These are phyloP conservation scores for Kwoniella shivajii DNA, from an alignment of 1,284 basidiomycete species.

Conservation along the genomic window DNA sequence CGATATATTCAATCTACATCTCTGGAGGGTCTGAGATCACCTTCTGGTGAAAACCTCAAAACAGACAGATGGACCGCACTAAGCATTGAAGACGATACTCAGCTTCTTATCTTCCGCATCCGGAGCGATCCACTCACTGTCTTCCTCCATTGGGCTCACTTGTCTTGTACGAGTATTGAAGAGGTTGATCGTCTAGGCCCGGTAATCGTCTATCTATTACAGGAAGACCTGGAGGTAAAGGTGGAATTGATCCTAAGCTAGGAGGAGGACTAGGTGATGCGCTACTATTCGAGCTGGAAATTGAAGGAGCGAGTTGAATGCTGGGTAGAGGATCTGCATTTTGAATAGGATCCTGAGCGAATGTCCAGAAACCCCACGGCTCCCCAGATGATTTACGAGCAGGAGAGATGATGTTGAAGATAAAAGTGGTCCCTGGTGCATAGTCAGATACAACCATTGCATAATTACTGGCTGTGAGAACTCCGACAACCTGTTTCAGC, in stretches of 20 bases:
- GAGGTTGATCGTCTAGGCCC: conserved; percentile 3
- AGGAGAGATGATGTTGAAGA: conserved; percentile 3
- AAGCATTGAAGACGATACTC: background rate
- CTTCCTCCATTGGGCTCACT: conserved; percentile 3
- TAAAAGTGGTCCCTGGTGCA: background rate
- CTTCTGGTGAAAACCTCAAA: background rate
- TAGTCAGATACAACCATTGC: conserved; percentile 8
- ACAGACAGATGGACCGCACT: conserved; percentile 8
- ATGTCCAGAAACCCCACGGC: conserved; percentile 10
- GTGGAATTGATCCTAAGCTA: background rate
- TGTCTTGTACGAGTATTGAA: conserved; percentile 3
- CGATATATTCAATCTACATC: no score
- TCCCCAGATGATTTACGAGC: background rate
- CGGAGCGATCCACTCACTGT: conserved; percentile 4
- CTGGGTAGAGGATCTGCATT: background rate
- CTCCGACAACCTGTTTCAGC: background rate
- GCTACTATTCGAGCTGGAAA: background rate
- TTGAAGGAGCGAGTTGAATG: background rate
- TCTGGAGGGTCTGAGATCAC: no score
- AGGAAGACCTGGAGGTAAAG: conserved; percentile 3
- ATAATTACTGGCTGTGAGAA: conserved; percentile 2
- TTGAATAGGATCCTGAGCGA: background rate
- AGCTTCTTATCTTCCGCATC: no score
- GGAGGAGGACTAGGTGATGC: background rate
- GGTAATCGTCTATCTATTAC: conserved; percentile 1